These are phyloP conservation scores for Cyclotella cryptica DNA, from an alignment of 108 stramenopile genomes.

Conservation along the genomic window DNA sequence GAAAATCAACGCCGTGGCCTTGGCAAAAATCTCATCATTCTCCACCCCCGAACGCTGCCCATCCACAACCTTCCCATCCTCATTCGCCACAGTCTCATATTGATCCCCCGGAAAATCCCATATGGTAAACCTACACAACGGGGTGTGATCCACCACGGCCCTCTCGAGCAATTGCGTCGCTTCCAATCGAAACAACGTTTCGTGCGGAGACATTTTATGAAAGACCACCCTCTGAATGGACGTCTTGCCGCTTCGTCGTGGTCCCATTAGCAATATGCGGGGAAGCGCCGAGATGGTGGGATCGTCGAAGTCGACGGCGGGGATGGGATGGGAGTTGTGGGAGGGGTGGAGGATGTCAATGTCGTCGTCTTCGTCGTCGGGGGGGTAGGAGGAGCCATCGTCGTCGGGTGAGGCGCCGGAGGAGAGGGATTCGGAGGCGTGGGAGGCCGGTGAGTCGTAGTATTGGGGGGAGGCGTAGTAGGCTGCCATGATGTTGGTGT, in stretches of 20 bases:
- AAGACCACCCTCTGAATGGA: conserved; percentile 98
- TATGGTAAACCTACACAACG: conserved; percentile 95
- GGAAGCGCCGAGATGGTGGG: conserved; percentile 86
- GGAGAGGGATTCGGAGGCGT: conserved; percentile 19
- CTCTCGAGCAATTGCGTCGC: conserved; percentile 79
- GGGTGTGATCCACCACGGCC: conserved; percentile 92
- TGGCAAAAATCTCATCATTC: conserved; percentile 46
- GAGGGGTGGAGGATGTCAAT: conserved; percentile 4
- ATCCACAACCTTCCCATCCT: conserved; percentile 7
- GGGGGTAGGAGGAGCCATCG: conserved; percentile 1
- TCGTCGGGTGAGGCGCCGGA: conserved; percentile 6
- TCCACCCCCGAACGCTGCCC: conserved; percentile 18
- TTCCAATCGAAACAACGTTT: conserved; percentile 97
- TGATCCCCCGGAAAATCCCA: conserved; percentile 99
- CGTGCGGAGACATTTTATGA: conserved; percentile 99
- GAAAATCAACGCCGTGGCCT: conserved; percentile 82
- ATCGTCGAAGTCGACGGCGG: conserved; percentile 79
- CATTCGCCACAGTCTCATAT: conserved; percentile 54
- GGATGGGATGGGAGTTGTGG: conserved; percentile 3
- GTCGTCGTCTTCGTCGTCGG: conserved; percentile 3
- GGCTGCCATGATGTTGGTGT: conserved; percentile 26
- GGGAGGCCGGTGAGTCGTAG: conserved; percentile 22
- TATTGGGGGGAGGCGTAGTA: conserved; percentile 37
- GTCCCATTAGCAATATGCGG: conserved; percentile 95
- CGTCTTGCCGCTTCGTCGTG: conserved; percentile 91